Evolutionary conservation across 768 basidiomycete genomes (phyloP).

Genomic region (Mycena vulgaris): DNA sequence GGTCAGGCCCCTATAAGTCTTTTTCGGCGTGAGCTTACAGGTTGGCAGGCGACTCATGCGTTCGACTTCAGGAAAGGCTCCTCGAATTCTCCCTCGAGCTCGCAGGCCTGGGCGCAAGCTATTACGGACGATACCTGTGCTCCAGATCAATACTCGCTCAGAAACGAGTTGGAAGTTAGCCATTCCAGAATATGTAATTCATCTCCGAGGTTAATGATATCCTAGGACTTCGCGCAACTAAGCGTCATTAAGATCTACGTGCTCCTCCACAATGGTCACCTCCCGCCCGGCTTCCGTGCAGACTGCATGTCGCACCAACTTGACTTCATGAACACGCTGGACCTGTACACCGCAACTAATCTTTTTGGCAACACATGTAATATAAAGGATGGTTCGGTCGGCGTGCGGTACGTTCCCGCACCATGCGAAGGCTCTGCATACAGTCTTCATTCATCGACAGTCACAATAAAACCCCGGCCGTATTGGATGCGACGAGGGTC

Average conservation of each 20-base stretch:
- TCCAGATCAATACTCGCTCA: constrained; percentile 8
- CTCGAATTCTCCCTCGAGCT: not conserved
- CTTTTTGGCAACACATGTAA: constrained; percentile 31
- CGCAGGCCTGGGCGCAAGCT: constrained; percentile 6
- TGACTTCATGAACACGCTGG: constrained; percentile 7
- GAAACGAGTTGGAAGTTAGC: constrained; percentile 19
- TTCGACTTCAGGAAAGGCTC: constrained; percentile 3
- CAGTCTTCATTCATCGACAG: not conserved
- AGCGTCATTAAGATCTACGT: constrained; percentile 15
- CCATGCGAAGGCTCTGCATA: too few species aligned
- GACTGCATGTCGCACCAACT: constrained; percentile 31
- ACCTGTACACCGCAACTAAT: constrained; percentile 2
- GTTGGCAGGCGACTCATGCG: constrained; percentile 3
- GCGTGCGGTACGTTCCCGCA: not conserved
- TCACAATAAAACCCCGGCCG: constrained; percentile 5
- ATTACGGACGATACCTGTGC: constrained; percentile 6
- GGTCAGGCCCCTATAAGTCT: not conserved
- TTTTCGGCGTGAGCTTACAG: not conserved
- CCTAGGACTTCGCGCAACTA: constrained; percentile 29
- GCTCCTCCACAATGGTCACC: constrained; percentile 12
- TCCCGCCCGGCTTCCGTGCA: constrained; percentile 1
- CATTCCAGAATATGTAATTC: not conserved
- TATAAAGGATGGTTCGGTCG: not conserved
- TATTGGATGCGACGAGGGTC: constrained; percentile 6
- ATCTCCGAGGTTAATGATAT: not conserved